Conservation (phyloP, 2,329 filamentous ascomycete genomes). For the Daldinia eschscholtzii region DNA sequence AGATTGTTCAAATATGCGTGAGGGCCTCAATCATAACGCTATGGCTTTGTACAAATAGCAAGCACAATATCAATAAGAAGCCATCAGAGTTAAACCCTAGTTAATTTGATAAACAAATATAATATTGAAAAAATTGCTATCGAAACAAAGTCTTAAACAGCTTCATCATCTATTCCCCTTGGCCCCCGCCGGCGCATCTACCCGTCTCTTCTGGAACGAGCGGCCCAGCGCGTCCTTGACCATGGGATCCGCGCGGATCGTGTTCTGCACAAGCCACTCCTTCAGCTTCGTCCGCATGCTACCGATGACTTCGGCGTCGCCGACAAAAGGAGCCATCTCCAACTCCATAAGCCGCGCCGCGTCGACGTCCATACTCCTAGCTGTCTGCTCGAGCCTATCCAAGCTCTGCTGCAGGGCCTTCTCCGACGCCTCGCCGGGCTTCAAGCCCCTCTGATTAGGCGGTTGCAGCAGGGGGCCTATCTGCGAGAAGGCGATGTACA, state of each 20-base stretch:
- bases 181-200: slow-evolving; percentile 73
- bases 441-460: slow-evolving; percentile 49
- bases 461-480: slow-evolving; percentile 75
- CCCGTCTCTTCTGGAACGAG: slow-evolving; percentile 72
- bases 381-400: slow-evolving; percentile 72
- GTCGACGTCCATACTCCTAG: slow-evolving; percentile 75
- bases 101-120: slow-evolving; percentile 5
- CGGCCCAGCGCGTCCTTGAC: slow-evolving; percentile 83
- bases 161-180: slow-evolving; percentile 60
- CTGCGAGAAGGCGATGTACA: slow-evolving; percentile 87
- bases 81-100: neutral
- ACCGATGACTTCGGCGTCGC: slow-evolving; percentile 73
- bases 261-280: slow-evolving; percentile 91
- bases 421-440: slow-evolving; percentile 56
- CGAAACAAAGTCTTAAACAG: slow-evolving; percentile 12
- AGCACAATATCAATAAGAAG: neutral
- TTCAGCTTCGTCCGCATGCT: slow-evolving; percentile 79
- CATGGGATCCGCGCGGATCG: slow-evolving; percentile 81
- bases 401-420: slow-evolving; percentile 71
- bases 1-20: neutral
- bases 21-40: neutral
- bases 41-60: neutral
- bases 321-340: slow-evolving; percentile 84
- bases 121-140: slow-evolving; percentile 14
- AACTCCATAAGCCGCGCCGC: slow-evolving; percentile 77